These are phyloP conservation scores for Euphorbia peplus DNA, from an alignment of 345 rosid species.

Conservation along the genomic window DNA sequence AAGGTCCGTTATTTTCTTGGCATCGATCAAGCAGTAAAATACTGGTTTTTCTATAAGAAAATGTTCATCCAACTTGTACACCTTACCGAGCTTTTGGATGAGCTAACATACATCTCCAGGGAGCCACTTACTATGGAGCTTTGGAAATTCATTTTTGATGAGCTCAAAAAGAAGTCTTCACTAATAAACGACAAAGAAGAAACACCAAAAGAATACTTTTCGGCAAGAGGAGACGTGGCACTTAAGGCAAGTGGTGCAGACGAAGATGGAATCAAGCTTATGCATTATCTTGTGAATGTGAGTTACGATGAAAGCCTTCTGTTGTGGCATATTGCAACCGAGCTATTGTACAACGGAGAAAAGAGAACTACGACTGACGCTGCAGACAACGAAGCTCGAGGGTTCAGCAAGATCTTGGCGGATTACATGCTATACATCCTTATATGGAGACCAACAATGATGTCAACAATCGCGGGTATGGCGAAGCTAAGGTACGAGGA, in stretches of 20 bases:
- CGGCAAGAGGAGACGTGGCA: slow-evolving; percentile 57
- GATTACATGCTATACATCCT: slow-evolving; percentile 66
- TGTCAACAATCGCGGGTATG: slow-evolving; percentile 51
- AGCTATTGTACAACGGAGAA: slow-evolving; percentile 34
- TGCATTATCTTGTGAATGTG: slow-evolving; percentile 28
- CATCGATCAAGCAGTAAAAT: background rate
- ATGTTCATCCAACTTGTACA: slow-evolving; percentile 25
- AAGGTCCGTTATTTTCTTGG: background rate
- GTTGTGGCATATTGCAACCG: slow-evolving; percentile 60
- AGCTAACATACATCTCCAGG: slow-evolving; percentile 26
- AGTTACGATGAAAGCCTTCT: slow-evolving; percentile 24
- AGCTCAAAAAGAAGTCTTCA: slow-evolving; percentile 38
- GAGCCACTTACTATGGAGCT: slow-evolving; percentile 44
- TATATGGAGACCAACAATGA: slow-evolving; percentile 42
- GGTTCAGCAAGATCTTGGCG: slow-evolving; percentile 42
- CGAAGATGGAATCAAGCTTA: slow-evolving; percentile 11
- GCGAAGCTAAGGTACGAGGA: slow-evolving; percentile 49
- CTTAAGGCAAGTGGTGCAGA: slow-evolving; percentile 24
- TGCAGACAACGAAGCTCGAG: background rate
- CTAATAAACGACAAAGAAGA: slow-evolving; percentile 36
- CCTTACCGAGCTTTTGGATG: slow-evolving; percentile 34
- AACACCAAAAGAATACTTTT: slow-evolving; percentile 40
- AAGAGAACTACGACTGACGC: background rate
- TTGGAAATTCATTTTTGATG: slow-evolving; percentile 47
- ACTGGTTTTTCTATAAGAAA: background rate